These are phyloP conservation scores for Tilletia caries DNA, from an alignment of 1,284 basidiomycete species.

Conservation along the genomic window DNA sequence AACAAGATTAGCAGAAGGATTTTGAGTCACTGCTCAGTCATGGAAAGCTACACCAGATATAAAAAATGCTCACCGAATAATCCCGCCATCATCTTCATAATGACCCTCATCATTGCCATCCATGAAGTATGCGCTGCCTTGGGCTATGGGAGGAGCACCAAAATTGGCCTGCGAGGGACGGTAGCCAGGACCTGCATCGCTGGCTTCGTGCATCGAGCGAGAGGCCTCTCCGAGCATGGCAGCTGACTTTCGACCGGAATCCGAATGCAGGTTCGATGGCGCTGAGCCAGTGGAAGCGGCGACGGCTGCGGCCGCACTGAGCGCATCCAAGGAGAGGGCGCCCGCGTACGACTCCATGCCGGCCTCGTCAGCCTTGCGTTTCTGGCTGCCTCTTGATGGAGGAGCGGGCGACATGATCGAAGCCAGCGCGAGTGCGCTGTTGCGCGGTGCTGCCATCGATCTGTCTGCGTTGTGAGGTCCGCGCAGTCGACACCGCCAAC, in stretches of 20 bases:
- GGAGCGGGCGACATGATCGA: constrained; percentile 4
- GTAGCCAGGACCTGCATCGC: not conserved
- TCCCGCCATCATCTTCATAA: constrained; percentile 24
- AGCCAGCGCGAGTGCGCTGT: constrained; percentile 2
- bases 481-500: too few species aligned
- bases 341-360: not conserved
- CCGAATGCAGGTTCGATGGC: not conserved
- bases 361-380: constrained; percentile 1
- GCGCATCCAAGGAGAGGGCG: not conserved
- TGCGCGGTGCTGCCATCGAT: constrained; percentile 5
- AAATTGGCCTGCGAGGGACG: not conserved
- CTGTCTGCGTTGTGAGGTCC: not conserved
- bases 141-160: not conserved
- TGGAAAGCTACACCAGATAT: too few species aligned
- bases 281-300: not conserved
- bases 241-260: too few species aligned
- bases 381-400: not conserved
- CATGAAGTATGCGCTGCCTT: not conserved
- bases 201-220: not conserved
- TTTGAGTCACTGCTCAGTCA: too few species aligned
- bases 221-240: too few species aligned
- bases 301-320: not conserved
- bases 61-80: constrained; percentile 18
- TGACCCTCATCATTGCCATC: constrained; percentile 12
- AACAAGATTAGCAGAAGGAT: not conserved